Evolutionary conservation across 495 filamentous ascomycete genomes (phyloP).

Genomic region (Penicillium subrubescens): DNA sequence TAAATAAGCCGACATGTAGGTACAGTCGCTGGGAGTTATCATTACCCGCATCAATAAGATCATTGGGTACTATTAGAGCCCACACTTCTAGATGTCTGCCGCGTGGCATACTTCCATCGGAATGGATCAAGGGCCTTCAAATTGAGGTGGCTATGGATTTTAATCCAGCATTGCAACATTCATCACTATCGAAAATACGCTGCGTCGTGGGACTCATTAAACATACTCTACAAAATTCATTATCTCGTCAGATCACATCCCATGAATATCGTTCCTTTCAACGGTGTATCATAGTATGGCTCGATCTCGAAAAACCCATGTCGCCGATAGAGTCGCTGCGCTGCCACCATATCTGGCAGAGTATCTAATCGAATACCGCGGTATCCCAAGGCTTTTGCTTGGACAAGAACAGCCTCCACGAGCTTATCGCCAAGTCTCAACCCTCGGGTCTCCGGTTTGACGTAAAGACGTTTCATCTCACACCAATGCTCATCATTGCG

Average conservation of each 20-base stretch:
- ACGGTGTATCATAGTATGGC: constrained; percentile 59
- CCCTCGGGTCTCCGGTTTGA: constrained; percentile 47
- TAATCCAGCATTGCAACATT: no score
- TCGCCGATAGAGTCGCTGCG: constrained; percentile 50
- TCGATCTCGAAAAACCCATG: constrained; percentile 57
- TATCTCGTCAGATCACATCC: constrained; percentile 28
- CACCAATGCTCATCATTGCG: constrained; percentile 36
- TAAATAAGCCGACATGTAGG: background rate
- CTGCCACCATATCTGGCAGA: constrained; percentile 55
- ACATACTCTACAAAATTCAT: background rate
- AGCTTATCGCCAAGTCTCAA: constrained; percentile 50
- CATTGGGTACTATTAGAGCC: no score
- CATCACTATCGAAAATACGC: no score
- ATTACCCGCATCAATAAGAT: background rate
- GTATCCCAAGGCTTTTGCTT: constrained; percentile 53
- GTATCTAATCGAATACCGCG: constrained; percentile 60
- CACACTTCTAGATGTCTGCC: no score
- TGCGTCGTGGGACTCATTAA: no score
- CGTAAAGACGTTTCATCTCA: constrained; percentile 64
- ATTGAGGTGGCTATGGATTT: no score
- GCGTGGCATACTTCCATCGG: no score
- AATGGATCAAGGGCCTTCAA: no score
- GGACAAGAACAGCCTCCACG: constrained; percentile 42
- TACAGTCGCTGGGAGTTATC: background rate
- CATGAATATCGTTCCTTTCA: constrained; percentile 49